Percentiles rank a stretch among this genome's conserved stretches.
Conservation (phyloP, 257 asterid species). For the Capsicum baccatum region DNA sequence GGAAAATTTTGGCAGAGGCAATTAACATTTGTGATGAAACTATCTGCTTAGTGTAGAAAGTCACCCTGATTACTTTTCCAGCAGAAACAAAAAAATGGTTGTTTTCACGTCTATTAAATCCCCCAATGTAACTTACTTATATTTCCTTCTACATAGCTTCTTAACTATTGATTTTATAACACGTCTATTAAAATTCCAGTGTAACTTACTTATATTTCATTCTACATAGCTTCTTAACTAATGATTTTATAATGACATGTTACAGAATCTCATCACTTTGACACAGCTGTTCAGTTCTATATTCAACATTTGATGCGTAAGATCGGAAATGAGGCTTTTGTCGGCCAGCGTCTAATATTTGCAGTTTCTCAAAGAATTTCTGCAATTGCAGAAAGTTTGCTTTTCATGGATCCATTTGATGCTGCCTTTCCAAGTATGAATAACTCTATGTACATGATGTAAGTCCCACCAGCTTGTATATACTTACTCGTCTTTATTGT, state of each 20-base stretch:
- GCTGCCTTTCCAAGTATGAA: constrained; percentile 71
- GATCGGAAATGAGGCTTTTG: constrained; percentile 74
- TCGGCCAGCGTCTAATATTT: constrained; percentile 85
- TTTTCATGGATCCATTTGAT: constrained; percentile 89
- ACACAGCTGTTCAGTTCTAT: constrained; percentile 48
- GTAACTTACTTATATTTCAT: neutral
- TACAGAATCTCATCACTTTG: constrained; percentile 53
- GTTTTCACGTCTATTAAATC: neutral
- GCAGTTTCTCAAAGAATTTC: constrained; percentile 84
- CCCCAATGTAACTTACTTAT: neutral
- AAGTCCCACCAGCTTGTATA: constrained; percentile 43
- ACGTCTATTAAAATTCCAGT: neutral
- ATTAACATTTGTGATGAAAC: neutral
- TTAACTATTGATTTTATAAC: constrained; percentile 16
- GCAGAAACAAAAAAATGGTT: neutral
- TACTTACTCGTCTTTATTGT: neutral
- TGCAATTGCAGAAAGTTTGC: constrained; percentile 77
- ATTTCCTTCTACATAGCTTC: neutral
- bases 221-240: neutral
- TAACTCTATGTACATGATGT: constrained; percentile 74
- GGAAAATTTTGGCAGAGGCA: neutral
- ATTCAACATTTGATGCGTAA: constrained; percentile 86
- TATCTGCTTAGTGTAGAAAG: neutral
- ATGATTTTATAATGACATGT: neutral
- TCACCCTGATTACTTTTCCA: neutral